Evolutionary conservation across 805 yeast genomes (phyloP).

Genomic region (Metschnikowia gruessii): DNA sequence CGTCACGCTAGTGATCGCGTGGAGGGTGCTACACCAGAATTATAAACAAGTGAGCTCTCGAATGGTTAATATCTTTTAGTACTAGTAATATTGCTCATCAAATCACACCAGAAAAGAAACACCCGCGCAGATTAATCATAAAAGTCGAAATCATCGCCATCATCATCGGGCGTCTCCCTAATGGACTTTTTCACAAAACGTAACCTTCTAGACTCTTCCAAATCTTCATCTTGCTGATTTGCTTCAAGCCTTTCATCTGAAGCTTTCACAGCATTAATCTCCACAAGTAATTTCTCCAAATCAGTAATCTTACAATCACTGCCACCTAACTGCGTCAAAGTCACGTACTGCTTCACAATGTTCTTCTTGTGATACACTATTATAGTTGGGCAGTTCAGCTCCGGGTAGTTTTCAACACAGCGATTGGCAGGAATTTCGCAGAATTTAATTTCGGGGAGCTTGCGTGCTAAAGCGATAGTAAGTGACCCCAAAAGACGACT

Average conservation of each 20-base stretch:
- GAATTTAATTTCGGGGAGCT: constrained; percentile 79
- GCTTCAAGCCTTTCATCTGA: constrained; percentile 64
- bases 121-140: constrained; percentile 8
- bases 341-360: constrained; percentile 76
- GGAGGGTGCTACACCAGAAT: too few species aligned
- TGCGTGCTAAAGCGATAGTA: constrained; percentile 56
- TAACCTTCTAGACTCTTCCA: constrained; percentile 49
- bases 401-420: constrained; percentile 92
- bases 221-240: constrained; percentile 52
- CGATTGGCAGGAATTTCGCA: constrained; percentile 89
- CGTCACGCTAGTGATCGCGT: too few species aligned
- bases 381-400: constrained; percentile 85
- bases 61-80: too few species aligned
- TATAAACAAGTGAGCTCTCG: too few species aligned
- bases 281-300: constrained; percentile 69
- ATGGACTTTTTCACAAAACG: constrained; percentile 59
- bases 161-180: constrained; percentile 35
- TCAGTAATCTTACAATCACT: constrained; percentile 67
- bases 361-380: constrained; percentile 76
- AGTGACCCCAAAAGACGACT: constrained; percentile 66
- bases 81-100: neutral
- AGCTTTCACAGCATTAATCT: constrained; percentile 59
- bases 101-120: neutral
- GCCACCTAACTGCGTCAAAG: constrained; percentile 82
- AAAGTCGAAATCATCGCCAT: constrained; percentile 24